phyloP scores from a whole-genome alignment of 1,139 yeast species.

The Hanseniaspora gamundiae region DNA sequence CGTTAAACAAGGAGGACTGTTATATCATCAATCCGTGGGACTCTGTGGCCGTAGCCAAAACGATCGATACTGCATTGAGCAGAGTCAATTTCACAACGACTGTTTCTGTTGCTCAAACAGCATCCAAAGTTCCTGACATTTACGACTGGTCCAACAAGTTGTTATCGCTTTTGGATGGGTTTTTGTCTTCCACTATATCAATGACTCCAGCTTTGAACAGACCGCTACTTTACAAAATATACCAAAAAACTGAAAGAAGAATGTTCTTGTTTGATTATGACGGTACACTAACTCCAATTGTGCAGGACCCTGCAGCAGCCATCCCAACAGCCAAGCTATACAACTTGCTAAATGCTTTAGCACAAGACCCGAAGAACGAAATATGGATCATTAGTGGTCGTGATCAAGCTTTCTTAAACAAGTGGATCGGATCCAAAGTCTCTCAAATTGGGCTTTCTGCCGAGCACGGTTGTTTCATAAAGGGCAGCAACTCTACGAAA shows the following conservation, averaged over 20 bases:
- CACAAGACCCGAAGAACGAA: slow-evolving; percentile 68
- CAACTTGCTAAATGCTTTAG: slow-evolving; percentile 44
- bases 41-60: slow-evolving; percentile 79
- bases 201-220: slow-evolving; percentile 77
- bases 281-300: slow-evolving; percentile 94
- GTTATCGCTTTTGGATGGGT: slow-evolving; percentile 40
- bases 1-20: slow-evolving; percentile 68
- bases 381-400: slow-evolving; percentile 96
- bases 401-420: slow-evolving; percentile 79
- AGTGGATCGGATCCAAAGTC: slow-evolving; percentile 67
- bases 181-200: slow-evolving; percentile 31
- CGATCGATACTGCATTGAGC: slow-evolving; percentile 57
- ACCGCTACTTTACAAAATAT: slow-evolving; percentile 50
- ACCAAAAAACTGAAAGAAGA: slow-evolving; percentile 50
- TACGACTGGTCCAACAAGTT: slow-evolving; percentile 72
- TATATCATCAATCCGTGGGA: slow-evolving; percentile 95
- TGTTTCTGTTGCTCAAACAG: slow-evolving; percentile 35
- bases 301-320: slow-evolving; percentile 95
- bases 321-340: slow-evolving; percentile 73
- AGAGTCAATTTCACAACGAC: slow-evolving; percentile 7
- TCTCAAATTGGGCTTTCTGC: slow-evolving; percentile 71
- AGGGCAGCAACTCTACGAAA: slow-evolving; percentile 42
- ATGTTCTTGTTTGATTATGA: slow-evolving; percentile 89
- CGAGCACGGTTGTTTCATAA: slow-evolving; percentile 95
- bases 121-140: slow-evolving; percentile 54